These are phyloP conservation scores for Lablab purpureus DNA, from an alignment of 306 rosid genomes.

Conservation along the genomic window DNA sequence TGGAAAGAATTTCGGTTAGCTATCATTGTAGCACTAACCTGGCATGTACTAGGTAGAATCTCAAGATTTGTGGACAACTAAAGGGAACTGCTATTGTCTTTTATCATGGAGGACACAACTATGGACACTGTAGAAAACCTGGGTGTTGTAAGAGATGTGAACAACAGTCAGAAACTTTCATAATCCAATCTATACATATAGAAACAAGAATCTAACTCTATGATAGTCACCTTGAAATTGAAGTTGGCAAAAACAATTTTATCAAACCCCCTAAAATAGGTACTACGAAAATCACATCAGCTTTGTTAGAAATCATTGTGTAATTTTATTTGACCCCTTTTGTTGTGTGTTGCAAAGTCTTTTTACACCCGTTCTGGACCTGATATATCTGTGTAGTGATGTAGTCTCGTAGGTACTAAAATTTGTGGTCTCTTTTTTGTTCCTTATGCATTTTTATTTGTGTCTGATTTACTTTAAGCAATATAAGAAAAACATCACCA, in stretches of 20 bases:
- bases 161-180: background rate
- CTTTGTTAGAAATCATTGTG: background rate
- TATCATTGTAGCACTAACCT: constrained; percentile 5
- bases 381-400: background rate
- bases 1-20: background rate
- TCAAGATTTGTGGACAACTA: background rate
- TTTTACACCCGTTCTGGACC: background rate
- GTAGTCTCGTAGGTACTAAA: background rate
- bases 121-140: background rate
- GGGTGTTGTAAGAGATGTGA: background rate
- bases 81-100: constrained; percentile 3
- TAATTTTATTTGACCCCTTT: background rate
- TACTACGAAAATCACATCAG: background rate
- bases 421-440: background rate
- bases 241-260: background rate
- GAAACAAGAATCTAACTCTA: background rate
- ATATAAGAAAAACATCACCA: constrained; percentile 5
- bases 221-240: constrained; percentile 11
- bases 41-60: background rate
- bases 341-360: background rate
- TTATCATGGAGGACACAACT: background rate
- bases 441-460: background rate
- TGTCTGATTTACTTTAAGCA: background rate
- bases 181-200: constrained; percentile 19
- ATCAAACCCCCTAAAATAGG: background rate